Base-by-base conservation (phyloP, 768 basidiomycete species). In the Trametes meyenii region DNA sequence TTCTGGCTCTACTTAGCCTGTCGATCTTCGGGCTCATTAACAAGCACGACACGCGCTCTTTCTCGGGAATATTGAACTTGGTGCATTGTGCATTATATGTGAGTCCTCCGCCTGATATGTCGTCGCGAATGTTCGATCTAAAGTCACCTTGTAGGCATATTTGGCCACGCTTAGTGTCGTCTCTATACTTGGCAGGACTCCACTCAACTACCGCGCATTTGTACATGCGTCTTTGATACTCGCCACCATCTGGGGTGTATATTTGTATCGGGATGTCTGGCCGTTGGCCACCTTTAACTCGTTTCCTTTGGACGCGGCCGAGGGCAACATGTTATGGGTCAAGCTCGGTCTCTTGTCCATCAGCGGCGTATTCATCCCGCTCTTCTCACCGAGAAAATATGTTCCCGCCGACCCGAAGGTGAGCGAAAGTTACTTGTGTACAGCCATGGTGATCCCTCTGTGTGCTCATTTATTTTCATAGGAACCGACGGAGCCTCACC, bases 381-480 rank as follows among this genome's bases (percentile, higher is more conserved):
- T 79, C 3, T 19, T 75, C 13, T 66, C 71, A n/a, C 80, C 80
- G 3, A 63, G 75, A 19, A 68, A 73, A 42, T 81, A 80, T 60
- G 67, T 71, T 1, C 80, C 81, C 1, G 65, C 75, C n/a, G 75
- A 81, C 58, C 75, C 78, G 5, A 59, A 65, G 54, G 75, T 76
- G 66, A 44, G 40, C 23, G 4, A 17, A 26, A 14, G 6, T n/a
- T 40, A 12, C 39, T 3, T 17, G 10, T 33, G 17, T 48, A 8
- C 40, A 11, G 26, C 24, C 29, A 33, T 33, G 8, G 29, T 33
- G 29, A 7, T 21, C 23, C n/a, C n/a, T 1, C n/a, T 29, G 21
- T 13, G 24, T 50, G 16, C 11, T 19, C 5, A 17, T 50, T 24
- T n/a, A 35, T 40, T 5, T 29, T 23, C 11, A 36, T 33, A 44